Percentiles rank a stretch among this genome's conserved stretches.
Conservation (phyloP, 108 stramenopile species). For the Pelagomonas calceolata region DNA sequence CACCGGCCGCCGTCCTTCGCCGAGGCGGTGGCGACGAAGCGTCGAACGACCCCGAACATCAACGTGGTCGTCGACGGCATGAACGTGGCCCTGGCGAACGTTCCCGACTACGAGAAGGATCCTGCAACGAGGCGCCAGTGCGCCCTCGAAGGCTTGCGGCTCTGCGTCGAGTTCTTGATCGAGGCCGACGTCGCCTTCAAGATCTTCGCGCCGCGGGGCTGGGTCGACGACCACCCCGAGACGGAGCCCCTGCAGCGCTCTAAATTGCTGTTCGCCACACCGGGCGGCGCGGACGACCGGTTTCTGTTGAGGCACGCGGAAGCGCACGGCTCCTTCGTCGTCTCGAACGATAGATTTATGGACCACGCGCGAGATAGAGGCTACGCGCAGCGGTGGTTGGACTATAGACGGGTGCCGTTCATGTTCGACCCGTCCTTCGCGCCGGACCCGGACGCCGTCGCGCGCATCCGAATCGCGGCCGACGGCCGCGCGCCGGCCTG, state of each 20-base stretch:
- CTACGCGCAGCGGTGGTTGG: background rate
- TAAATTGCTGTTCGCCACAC: background rate
- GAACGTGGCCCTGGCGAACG: background rate
- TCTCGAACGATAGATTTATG: background rate
- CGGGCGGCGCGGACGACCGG: background rate
- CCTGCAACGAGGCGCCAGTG: background rate
- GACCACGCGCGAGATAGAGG: background rate
- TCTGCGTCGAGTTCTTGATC: background rate
- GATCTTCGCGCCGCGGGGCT: constrained; percentile 1
- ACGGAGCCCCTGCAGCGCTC: background rate
- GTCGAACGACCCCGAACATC: too few relatives aligned
- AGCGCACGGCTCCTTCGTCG: background rate
- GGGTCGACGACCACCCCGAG: background rate
- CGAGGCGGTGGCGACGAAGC: too few relatives aligned
- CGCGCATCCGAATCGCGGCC: background rate
- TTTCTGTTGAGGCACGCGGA: background rate
- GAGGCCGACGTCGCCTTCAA: background rate
- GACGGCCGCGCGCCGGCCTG: background rate
- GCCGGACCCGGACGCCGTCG: background rate
- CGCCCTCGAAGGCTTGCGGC: background rate
- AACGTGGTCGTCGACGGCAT: background rate
- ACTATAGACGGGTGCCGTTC: background rate
- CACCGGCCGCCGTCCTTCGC: too few relatives aligned
- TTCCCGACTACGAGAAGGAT: background rate
- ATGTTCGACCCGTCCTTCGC: constrained; percentile 3